Evolutionary conservation across 495 filamentous ascomycete species (phyloP).

Genomic region (Penicillium diatomitis): DNA sequence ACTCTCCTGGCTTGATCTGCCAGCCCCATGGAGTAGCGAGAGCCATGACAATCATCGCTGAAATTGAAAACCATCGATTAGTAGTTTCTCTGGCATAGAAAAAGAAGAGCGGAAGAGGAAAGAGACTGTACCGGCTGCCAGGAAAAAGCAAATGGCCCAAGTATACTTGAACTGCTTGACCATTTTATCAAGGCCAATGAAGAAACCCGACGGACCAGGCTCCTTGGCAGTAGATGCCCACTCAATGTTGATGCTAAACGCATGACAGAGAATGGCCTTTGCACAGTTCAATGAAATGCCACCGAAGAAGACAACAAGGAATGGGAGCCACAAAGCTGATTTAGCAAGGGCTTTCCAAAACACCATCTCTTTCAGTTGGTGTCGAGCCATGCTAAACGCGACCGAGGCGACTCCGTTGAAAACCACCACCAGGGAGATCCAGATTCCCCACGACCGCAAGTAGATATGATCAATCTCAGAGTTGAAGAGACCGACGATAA

Average conservation of each 20-base stretch:
- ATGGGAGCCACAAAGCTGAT: constrained; percentile 19
- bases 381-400: constrained; percentile 3
- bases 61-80: neutral
- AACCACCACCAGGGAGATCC: constrained; percentile 23
- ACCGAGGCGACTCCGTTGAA: constrained; percentile 33
- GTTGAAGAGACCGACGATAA: constrained; percentile 55
- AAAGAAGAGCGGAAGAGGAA: constrained; percentile 10
- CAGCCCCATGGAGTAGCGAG: constrained; percentile 21
- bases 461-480: constrained; percentile 69
- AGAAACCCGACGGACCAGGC: constrained; percentile 19
- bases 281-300: constrained; percentile 61
- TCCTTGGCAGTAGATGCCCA: constrained; percentile 68
- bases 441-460: constrained; percentile 54
- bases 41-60: constrained; percentile 7
- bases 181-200: constrained; percentile 21
- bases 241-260: constrained; percentile 65
- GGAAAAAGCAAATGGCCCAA: constrained; percentile 21
- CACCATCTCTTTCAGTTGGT: constrained; percentile 1
- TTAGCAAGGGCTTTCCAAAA: constrained; percentile 1
- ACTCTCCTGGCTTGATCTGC: constrained; percentile 20
- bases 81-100: neutral
- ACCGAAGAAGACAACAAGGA: constrained; percentile 61
- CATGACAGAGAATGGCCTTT: constrained; percentile 58
- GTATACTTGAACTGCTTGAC: constrained; percentile 27
- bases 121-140: constrained; percentile 16